Evolutionary conservation across 225 moss, liverwort and hornwort genomes (phyloP), one percentile per base, ranked within the genome.

Genomic region (Takakia lepidozioides): DNA sequence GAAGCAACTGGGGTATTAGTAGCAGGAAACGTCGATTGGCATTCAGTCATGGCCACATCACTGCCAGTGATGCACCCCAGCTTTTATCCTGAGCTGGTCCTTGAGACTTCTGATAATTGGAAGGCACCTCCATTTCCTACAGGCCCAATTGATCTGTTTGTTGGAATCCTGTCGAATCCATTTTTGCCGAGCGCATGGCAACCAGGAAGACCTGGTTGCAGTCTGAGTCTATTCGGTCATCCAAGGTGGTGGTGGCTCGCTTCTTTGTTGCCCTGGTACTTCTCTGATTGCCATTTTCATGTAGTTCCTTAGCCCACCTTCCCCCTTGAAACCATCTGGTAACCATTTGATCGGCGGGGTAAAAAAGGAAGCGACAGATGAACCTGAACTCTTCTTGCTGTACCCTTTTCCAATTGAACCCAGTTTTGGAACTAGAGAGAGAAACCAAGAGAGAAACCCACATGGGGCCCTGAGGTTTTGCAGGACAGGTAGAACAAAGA

Each of bases 231-330:
- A 69, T 73, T 32, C 44, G 6, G 30, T 58, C 58, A 0, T 59
- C 19, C 1, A 23, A 40, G 40, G 59, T 55, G 18, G 59, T 55
- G 18, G 66, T 63, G 43, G 55, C 66, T 62, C 66, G 56, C 0
- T 78, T 78, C 51, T 73, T 78, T 53, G 59, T 78, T 22, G 69
- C 65, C 44, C 0, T 78, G 78, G 56, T 78, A 73, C n/a, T n/a
- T n/a, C n/a, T n/a, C n/a, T n/a, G n/a, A n/a, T n/a, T n/a, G n/a
- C n/a, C n/a, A n/a, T n/a, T n/a, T n/a, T n/a, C n/a, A n/a, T n/a
- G n/a, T n/a, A n/a, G n/a, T n/a, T n/a, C n/a, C n/a, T n/a, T n/a
- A n/a, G n/a, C n/a, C n/a, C n/a, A n/a, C n/a, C n/a, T n/a, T n/a
- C n/a, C n/a, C n/a, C n/a, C n/a, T n/a, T n/a, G n/a, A n/a, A n/a